Evolutionary conservation across 805 yeast genomes (phyloP).

Genomic region (Hanseniaspora lindneri): DNA sequence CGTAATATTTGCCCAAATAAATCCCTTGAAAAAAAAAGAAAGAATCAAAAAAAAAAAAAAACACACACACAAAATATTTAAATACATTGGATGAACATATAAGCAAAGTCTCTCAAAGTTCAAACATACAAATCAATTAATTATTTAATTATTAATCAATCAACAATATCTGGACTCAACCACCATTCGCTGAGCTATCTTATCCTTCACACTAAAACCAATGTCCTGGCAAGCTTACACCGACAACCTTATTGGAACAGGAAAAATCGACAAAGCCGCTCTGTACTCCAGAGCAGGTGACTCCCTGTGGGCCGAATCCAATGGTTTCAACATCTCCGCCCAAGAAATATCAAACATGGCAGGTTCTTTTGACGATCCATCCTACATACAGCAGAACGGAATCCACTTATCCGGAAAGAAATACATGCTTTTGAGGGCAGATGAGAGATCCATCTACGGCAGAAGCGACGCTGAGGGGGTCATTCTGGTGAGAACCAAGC

Average conservation of each 20-base stretch:
- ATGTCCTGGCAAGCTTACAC: constrained; percentile 59
- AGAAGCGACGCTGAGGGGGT: constrained; percentile 83
- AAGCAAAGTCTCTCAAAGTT: no score
- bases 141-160: no score
- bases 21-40: no score
- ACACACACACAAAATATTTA: no score
- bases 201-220: neutral
- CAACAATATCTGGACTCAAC: no score
- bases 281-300: constrained; percentile 92
- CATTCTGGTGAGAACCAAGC: constrained; percentile 83
- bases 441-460: constrained; percentile 87
- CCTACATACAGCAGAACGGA: constrained; percentile 71
- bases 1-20: no score
- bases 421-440: constrained; percentile 79
- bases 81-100: no score
- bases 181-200: no score
- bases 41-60: no score
- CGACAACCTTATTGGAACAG: constrained; percentile 78
- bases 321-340: constrained; percentile 50
- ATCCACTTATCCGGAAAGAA: constrained; percentile 75
- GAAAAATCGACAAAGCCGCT: constrained; percentile 83
- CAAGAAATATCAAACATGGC: constrained; percentile 66
- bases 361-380: constrained; percentile 67
- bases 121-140: no score
- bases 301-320: constrained; percentile 81